phyloP scores from a whole-genome alignment of 2,329 filamentous ascomycete species.

The Capronia coronata region DNA sequence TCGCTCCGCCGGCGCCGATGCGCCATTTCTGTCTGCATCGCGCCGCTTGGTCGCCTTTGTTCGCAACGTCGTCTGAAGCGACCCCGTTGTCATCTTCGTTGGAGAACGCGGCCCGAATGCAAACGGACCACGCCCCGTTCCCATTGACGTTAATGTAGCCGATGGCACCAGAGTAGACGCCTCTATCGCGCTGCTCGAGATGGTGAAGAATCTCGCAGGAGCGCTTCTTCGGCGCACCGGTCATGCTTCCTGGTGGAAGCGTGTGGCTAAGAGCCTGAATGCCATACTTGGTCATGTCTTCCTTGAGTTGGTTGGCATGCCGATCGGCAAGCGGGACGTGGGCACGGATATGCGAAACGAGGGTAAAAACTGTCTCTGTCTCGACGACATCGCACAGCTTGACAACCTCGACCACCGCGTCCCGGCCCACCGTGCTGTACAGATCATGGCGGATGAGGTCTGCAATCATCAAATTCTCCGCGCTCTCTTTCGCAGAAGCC shows the following conservation, averaged over 20 bases:
- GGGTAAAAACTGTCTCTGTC: constrained; percentile 83
- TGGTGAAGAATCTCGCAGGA: constrained; percentile 73
- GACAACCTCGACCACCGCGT: constrained; percentile 56
- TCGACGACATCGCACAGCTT: constrained; percentile 83
- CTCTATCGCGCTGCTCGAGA: constrained; percentile 60
- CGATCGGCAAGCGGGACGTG: constrained; percentile 28
- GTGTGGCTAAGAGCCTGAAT: constrained; percentile 60
- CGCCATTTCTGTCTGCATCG: constrained; percentile 53
- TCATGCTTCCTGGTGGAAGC: constrained; percentile 91
- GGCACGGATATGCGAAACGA: constrained; percentile 81
- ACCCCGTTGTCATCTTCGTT: constrained; percentile 16
- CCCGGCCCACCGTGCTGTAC: constrained; percentile 41
- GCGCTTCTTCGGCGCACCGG: constrained; percentile 87
- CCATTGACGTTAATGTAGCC: constrained; percentile 86
- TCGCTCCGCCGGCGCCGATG: constrained; percentile 82
- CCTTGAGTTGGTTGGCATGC: neutral
- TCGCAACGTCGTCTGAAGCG: neutral
- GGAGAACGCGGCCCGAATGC: constrained; percentile 71
- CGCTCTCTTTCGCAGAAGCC: constrained; percentile 77
- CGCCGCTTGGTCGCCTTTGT: constrained; percentile 10
- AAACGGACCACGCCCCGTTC: constrained; percentile 81
- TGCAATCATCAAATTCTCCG: constrained; percentile 97
- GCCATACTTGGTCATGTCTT: constrained; percentile 32
- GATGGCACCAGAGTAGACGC: constrained; percentile 80
- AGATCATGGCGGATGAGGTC: constrained; percentile 93